Base-by-base conservation (phyloP, 257 asterid genomes). In the Rhazya stricta region DNA sequence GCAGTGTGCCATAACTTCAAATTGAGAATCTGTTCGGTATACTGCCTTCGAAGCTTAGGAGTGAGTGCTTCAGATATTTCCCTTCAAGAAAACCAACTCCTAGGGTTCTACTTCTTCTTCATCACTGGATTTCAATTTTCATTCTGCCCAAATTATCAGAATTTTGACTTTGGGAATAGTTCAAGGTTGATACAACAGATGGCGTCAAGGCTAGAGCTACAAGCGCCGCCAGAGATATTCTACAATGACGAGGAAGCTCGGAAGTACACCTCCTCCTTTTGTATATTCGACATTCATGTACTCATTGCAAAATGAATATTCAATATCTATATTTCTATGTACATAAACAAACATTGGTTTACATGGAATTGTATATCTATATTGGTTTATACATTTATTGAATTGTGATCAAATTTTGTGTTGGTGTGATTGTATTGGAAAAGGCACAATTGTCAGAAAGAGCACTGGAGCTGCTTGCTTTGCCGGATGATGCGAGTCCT, bases 181-280 rank as follows among this genome's bases (percentile, higher is more conserved):
- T 8, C 34, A 25, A 57, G 9, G 29, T 57, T 57, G 63, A 57
- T n/a, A n/a, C 63, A 57, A 11, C 23, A 62, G 30, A 91, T 91
- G 97, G 66, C 96, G 73, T 89, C 97, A 32, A 86, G 98, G 56
- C 98, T 97, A 19, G 98, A 94, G 86, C 86, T 91, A 39, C 90
- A 86, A 88, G 97, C 98, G 76, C 98, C 98, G 73, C 98, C 97
- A 51, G 98, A 94, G 87, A 87, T 94, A 76, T 91, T 91, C 79
- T 94, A 94, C 87, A 91, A 94, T 62, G 91, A 90, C 3, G 94
- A 84, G 1, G 98, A 94, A 86, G 98, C 98, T 78, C 94, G 97
- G 67, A 94, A 94, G 79, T 94, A 91, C 79, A 94, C 98, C 18
- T 94, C 97, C 21, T 94, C 98, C 67, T 91, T 97, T 80, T 97